Conservation (phyloP, 257 asterid genomes). For the Nicotiana otophora region DNA sequence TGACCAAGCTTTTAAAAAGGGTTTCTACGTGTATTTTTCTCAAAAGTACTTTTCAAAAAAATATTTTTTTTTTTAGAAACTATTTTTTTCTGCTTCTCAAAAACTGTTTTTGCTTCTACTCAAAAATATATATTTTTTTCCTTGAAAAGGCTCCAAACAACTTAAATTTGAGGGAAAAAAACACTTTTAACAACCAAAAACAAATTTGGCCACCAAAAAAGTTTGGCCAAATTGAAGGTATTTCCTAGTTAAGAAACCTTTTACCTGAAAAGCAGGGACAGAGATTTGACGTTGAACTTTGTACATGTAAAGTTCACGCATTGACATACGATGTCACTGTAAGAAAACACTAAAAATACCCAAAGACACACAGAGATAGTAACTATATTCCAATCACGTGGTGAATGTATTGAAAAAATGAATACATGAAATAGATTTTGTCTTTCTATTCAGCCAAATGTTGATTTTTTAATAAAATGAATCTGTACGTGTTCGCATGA, state of each 20-base stretch:
- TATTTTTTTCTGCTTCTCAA: too few relatives aligned
- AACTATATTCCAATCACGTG: constrained; percentile 13
- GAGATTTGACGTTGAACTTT: background rate
- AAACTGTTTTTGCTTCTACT: too few relatives aligned
- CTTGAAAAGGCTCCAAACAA: too few relatives aligned
- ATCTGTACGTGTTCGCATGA: background rate
- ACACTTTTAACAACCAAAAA: too few relatives aligned
- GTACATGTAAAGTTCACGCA: background rate
- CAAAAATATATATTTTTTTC: too few relatives aligned
- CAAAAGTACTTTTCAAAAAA: too few relatives aligned
- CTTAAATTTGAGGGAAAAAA: too few relatives aligned
- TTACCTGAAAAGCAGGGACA: background rate
- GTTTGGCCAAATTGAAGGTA: background rate
- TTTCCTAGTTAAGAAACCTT: background rate
- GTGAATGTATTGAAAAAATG: background rate
- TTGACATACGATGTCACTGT: background rate
- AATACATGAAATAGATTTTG: background rate
- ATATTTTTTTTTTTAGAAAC: too few relatives aligned
- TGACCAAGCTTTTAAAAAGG: too few relatives aligned
- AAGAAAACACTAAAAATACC: background rate
- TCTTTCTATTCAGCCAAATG: background rate
- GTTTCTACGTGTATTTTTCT: too few relatives aligned
- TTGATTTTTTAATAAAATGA: background rate
- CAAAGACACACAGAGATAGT: background rate
- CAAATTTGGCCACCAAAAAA: too few relatives aligned